These are phyloP conservation scores for Fomes fomentarius DNA, from an alignment of 1,284 basidiomycete species.

Conservation along the genomic window DNA sequence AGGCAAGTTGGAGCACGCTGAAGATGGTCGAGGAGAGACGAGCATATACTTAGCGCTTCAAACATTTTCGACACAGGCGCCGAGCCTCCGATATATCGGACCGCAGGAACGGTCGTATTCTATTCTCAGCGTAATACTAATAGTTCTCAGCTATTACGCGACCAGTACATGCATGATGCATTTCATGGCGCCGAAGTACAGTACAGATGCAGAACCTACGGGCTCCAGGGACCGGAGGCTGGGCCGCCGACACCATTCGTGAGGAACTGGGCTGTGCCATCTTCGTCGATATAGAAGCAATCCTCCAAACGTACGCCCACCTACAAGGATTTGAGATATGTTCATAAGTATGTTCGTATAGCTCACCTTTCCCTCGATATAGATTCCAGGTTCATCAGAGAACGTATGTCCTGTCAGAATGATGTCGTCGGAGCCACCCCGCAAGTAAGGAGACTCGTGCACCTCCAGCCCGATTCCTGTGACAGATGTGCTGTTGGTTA, in stretches of 20 bases:
- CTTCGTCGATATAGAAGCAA: constrained; percentile 70
- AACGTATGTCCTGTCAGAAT: constrained; percentile 74
- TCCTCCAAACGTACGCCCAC: constrained; percentile 83
- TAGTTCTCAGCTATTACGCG: too few relatives aligned
- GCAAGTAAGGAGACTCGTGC: constrained; percentile 82
- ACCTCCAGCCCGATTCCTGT: constrained; percentile 81
- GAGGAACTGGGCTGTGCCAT: constrained; percentile 57
- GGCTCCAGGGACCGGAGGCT: constrained; percentile 53
- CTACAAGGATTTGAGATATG: too few relatives aligned
- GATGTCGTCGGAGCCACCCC: constrained; percentile 62
- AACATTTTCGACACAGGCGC: not conserved
- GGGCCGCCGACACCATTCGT: constrained; percentile 67
- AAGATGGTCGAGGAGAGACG: not conserved
- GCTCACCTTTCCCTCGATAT: constrained; percentile 72
- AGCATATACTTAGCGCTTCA: too few relatives aligned
- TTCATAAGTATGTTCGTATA: not conserved
- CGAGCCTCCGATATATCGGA: not conserved
- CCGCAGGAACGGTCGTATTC: too few relatives aligned
- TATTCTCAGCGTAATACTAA: too few relatives aligned
- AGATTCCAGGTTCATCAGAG: constrained; percentile 85
- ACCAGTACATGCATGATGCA: too few relatives aligned
- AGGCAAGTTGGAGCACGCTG: too few relatives aligned
- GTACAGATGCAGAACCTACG: constrained; percentile 25
- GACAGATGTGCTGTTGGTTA: not conserved
- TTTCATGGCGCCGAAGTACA: too few relatives aligned